These are phyloP conservation scores for Usnea hakonensis DNA, from an alignment of 495 filamentous ascomycete genomes.

Conservation along the genomic window DNA sequence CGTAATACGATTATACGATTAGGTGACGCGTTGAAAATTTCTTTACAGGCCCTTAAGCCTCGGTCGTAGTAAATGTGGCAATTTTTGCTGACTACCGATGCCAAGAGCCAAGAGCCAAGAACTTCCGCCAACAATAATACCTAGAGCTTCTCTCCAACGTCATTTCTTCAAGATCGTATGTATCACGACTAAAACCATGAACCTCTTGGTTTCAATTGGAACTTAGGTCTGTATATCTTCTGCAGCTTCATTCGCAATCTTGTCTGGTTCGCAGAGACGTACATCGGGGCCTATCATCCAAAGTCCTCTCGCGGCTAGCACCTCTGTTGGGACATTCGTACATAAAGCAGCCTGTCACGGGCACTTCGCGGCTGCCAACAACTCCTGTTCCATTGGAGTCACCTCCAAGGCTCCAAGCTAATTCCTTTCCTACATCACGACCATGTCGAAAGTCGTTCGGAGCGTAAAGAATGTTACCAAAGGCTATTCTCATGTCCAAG, in stretches of 20 bases:
- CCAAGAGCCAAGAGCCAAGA: too few species aligned
- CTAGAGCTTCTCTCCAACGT: background rate
- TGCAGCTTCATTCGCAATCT: background rate
- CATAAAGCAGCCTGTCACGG: background rate
- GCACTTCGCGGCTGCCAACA: background rate
- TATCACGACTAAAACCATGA: background rate
- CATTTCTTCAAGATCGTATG: background rate
- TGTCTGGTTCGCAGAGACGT: background rate
- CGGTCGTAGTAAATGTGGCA: background rate
- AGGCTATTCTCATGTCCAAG: constrained; percentile 93
- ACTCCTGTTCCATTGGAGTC: background rate
- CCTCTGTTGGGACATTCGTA: background rate
- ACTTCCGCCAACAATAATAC: background rate
- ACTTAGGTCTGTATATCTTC: background rate
- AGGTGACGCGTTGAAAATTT: background rate
- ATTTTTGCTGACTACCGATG: background rate
- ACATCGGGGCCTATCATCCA: background rate
- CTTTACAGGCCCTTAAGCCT: background rate
- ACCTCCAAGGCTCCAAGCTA: background rate
- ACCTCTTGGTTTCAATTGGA: background rate
- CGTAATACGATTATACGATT: background rate
- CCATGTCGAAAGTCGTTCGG: constrained; percentile 94
- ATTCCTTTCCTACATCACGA: constrained; percentile 5
- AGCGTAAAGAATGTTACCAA: constrained; percentile 99
- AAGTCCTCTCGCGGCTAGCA: background rate